These are phyloP conservation scores for Sclerotinia sclerotiorum DNA, from an alignment of 2,329 filamentous ascomycete genomes.

Conservation along the genomic window DNA sequence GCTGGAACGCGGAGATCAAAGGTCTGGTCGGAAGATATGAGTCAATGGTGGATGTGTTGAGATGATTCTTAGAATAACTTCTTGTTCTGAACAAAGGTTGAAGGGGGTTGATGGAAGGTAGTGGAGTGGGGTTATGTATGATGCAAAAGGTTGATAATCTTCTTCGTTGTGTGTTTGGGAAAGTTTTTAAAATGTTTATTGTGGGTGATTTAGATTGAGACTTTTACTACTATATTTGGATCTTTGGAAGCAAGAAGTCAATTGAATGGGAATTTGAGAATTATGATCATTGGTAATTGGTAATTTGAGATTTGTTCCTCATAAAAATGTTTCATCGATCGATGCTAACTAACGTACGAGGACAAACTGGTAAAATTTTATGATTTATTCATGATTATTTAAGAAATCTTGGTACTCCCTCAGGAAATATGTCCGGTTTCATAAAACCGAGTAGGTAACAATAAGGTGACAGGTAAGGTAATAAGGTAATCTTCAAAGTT, in stretches of 20 bases:
- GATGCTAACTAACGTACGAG: too few species aligned
- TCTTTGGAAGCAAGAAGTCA: not conserved
- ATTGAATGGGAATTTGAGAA: not conserved
- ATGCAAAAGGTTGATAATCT: slow-evolving; percentile 8
- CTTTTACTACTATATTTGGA: not conserved
- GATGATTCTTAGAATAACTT: slow-evolving; percentile 29
- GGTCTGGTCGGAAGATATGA: slow-evolving; percentile 30
- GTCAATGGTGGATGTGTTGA: slow-evolving; percentile 31
- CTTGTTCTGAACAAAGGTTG: slow-evolving; percentile 35
- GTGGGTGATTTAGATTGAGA: not conserved
- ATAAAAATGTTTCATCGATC: too few species aligned
- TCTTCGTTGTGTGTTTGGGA: slow-evolving; percentile 15
- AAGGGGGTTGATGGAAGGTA: slow-evolving; percentile 27
- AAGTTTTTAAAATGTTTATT: not conserved
- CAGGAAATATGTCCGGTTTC: not conserved
- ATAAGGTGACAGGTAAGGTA: too few species aligned
- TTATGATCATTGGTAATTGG: not conserved
- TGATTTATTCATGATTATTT: too few species aligned
- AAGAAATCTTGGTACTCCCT: too few species aligned
- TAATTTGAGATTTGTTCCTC: not conserved
- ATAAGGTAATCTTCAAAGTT: too few species aligned
- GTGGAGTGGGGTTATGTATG: slow-evolving; percentile 16
- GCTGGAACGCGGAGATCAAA: slow-evolving; percentile 19
- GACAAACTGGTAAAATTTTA: too few species aligned
- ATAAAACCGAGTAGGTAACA: too few species aligned